phyloP scores from a whole-genome alignment of 495 filamentous ascomycete species.

The Mycothermus thermophilus region DNA sequence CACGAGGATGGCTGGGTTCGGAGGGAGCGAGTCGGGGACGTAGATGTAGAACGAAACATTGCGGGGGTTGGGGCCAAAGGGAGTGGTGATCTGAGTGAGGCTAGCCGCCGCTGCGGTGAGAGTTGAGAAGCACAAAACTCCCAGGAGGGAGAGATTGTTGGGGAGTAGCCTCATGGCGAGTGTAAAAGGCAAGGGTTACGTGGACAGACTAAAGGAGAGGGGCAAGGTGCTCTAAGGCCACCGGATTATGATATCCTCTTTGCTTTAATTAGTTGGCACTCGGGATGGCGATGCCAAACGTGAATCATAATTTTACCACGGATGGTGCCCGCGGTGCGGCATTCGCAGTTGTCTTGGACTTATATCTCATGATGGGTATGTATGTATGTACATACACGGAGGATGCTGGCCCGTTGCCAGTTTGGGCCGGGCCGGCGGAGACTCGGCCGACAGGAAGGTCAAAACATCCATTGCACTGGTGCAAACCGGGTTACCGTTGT shows the following conservation, averaged over 20 bases:
- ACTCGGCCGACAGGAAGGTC: too few relatives aligned
- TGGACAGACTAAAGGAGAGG: neutral
- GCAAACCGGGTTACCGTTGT: too few relatives aligned
- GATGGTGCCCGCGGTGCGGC: neutral
- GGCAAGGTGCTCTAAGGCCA: neutral
- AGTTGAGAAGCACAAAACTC: too few relatives aligned
- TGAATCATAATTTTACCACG: too few relatives aligned
- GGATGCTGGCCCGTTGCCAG: neutral
- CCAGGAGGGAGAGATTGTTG: too few relatives aligned
- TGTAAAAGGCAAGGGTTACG: neutral
- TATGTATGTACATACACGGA: neutral
- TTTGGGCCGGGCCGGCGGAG: neutral
- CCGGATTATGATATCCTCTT: too few relatives aligned
- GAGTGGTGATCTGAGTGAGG: constrained; percentile 22
- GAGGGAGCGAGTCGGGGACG: constrained; percentile 37
- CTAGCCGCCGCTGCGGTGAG: constrained; percentile 9
- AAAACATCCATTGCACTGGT: too few relatives aligned
- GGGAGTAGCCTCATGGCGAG: too few relatives aligned
- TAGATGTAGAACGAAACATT: constrained; percentile 43
- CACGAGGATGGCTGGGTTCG: constrained; percentile 40
- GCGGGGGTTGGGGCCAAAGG: constrained; percentile 36
- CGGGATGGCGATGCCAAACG: too few relatives aligned
- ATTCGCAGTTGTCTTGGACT: neutral
- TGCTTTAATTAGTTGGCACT: too few relatives aligned
- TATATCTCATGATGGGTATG: neutral